A percentile compares a stretch with the other conserved stretches of the same genome.
Conservation (phyloP, 768 basidiomycete genomes). For the Lepiota venenata region DNA sequence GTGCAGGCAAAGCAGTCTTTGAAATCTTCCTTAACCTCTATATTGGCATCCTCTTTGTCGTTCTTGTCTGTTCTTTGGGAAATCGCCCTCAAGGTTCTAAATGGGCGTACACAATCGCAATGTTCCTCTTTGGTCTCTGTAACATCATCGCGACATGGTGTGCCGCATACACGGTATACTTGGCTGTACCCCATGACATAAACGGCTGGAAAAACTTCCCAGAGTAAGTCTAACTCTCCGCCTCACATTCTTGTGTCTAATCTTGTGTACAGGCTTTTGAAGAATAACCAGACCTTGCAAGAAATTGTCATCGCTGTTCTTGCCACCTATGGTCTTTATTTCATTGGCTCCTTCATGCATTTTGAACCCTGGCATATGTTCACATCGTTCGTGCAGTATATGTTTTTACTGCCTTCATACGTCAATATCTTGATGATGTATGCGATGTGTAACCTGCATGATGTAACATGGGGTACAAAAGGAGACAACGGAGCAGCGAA, state of each 20-base stretch:
- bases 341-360: conserved; percentile 84
- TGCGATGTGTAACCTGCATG: conserved; percentile 90
- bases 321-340: conserved; percentile 80
- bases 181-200: conserved; percentile 73
- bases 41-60: conserved; percentile 79
- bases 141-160: conserved; percentile 84
- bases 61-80: conserved; percentile 84
- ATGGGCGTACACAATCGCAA: conserved; percentile 76
- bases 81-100: conserved; percentile 91
- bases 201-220: conserved; percentile 73
- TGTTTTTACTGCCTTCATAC: conserved; percentile 79
- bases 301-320: conserved; percentile 82
- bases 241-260: not conserved
- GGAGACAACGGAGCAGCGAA: conserved; percentile 87
- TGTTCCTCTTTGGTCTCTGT: conserved; percentile 76
- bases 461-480: conserved; percentile 92
- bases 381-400: conserved; percentile 88
- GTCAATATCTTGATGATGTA: conserved; percentile 93
- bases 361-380: conserved; percentile 98
- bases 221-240: conserved; percentile 42
- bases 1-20: conserved; percentile 71
- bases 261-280: conserved; percentile 44
- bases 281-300: conserved; percentile 65
- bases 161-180: conserved; percentile 87
- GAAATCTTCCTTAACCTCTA: conserved; percentile 81